Evolutionary conservation across 2,329 filamentous ascomycete genomes (phyloP).

Genomic region (Sporothrix pseudoabietina): DNA sequence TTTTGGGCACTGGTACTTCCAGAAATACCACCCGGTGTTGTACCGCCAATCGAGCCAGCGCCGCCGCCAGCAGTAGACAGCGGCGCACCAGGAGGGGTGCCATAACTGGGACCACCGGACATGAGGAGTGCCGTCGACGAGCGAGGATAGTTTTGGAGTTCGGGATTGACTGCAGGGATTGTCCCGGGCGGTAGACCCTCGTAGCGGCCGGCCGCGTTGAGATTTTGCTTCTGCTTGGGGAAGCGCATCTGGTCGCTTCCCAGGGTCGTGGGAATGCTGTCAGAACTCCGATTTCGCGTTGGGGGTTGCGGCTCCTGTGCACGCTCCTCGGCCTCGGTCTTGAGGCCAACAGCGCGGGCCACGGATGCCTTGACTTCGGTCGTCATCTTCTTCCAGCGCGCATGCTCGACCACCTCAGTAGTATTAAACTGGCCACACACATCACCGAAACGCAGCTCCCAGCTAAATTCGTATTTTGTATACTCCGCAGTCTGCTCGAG

Average conservation of each 20-base stretch:
- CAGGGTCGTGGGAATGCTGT: slow-evolving; percentile 27
- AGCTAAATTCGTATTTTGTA: slow-evolving; percentile 55
- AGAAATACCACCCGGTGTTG: background rate
- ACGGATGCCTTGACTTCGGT: slow-evolving; percentile 25
- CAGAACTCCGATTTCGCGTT: background rate
- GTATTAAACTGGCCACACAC: slow-evolving; percentile 57
- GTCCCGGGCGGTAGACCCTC: background rate
- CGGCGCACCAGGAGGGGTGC: slow-evolving; percentile 9
- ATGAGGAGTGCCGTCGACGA: background rate
- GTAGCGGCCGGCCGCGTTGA: background rate
- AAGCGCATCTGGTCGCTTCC: background rate
- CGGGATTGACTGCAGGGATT: background rate
- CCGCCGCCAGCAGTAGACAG: background rate
- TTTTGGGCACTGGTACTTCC: background rate
- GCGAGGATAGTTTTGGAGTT: background rate
- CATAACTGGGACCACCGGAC: slow-evolving; percentile 15
- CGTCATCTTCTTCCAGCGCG: slow-evolving; percentile 44
- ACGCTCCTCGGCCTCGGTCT: slow-evolving; percentile 32
- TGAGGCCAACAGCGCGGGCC: slow-evolving; percentile 31
- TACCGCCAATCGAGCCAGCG: background rate
- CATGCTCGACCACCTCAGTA: slow-evolving; percentile 51
- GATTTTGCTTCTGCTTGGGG: background rate
- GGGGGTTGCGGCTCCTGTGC: slow-evolving; percentile 21
- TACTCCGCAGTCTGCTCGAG: slow-evolving; percentile 47
- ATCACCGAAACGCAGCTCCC: slow-evolving; percentile 59